Evolutionary conservation across 2,329 filamentous ascomycete genomes (phyloP), one percentile per base, ranked within the genome.

Genomic region (Metarhizium album): DNA sequence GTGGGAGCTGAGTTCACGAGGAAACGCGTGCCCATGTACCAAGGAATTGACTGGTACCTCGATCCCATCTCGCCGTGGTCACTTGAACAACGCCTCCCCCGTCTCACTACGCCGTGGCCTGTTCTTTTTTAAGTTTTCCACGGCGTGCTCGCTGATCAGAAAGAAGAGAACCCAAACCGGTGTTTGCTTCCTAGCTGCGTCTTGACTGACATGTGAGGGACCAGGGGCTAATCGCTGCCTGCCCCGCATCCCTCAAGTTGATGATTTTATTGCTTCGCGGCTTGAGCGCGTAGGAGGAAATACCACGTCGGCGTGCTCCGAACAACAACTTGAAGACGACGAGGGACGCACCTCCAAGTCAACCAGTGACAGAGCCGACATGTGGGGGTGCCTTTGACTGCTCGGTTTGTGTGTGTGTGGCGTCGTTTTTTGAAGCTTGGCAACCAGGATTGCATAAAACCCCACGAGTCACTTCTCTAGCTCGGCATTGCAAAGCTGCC

Each of bases 211-310:
- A 42, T 42, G 6, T 20, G 16, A 42, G 18, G 18, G 16, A 22
- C 38, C n/a, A 42, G 38, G 38, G 47, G 33, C 18, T 4, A 29
- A 16, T 46, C 13, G 20, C 6, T 14, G 13, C 18, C n/a, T 48
- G 53, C 50, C 47, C 54, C 53, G 51, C 53, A 50, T 50, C 20
- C n/a, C 23, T 43, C 33, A 8, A n/a, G 9, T 45, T 40, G 38
- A 27, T n/a, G n/a, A n/a, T n/a, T n/a, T n/a, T n/a, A n/a, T 45
- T 35, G 37, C 47, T 46, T 42, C 22, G 53, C 50, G 53, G 50
- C 51, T 48, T 54, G 50, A 49, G 53, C 53, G 47, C 45, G 45
- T 51, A 29, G 48, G 35, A 16, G 38, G 18, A 52, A n/a, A 51
- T 48, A 27, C 49, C 20, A 37, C 47, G 47, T 37, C n/a, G 24